phyloP scores from a whole-genome alignment of 768 basidiomycete genomes.

The Collybia mongolica region DNA sequence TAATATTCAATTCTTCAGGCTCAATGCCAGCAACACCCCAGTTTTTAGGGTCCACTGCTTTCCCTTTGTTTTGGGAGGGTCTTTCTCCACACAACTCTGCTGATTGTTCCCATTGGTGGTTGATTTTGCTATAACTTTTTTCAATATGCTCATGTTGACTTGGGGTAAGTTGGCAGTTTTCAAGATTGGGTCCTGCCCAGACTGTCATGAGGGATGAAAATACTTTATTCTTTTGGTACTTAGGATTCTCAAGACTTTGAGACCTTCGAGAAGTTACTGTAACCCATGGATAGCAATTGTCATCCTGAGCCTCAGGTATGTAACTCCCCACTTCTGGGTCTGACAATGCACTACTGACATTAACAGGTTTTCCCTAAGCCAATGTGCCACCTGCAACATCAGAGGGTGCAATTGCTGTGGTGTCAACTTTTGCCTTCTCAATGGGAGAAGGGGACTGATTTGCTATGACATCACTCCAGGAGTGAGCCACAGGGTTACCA shows the following conservation, averaged over 20 bases:
- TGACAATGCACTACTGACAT: no score
- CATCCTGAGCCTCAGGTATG: not conserved
- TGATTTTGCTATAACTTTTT: not conserved
- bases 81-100: not conserved
- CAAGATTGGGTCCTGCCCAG: not conserved
- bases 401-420: not conserved
- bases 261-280: not conserved
- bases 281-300: not conserved
- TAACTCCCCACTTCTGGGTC: no score
- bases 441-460: no score
- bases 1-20: not conserved
- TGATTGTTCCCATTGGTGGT: not conserved
- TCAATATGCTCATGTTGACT: not conserved
- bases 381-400: not conserved
- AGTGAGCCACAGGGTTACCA: no score
- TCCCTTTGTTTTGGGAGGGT: not conserved
- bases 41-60: not conserved
- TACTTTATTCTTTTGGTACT: not conserved
- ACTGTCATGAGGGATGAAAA: not conserved
- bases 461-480: no score
- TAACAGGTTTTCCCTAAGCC: no score
- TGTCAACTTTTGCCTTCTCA: not conserved
- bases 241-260: not conserved
- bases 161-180: not conserved
- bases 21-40: not conserved